A percentile compares a stretch with the other conserved stretches of the same genome.
These are phyloP conservation scores for Guadua angustifolia DNA, from an alignment of 176 grass and related monocot genomes.

Conservation along the genomic window DNA sequence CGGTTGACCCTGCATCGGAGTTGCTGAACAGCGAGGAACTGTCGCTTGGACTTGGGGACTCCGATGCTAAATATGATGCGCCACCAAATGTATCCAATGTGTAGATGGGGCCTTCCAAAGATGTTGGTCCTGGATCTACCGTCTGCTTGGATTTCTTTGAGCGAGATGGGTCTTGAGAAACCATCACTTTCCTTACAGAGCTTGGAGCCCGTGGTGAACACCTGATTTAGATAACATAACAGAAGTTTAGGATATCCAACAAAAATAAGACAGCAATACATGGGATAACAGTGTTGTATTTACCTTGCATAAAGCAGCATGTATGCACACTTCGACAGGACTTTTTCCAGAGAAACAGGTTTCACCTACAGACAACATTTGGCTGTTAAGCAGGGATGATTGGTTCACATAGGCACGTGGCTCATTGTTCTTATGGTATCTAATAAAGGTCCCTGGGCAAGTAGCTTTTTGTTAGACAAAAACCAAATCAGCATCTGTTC, in stretches of 20 bases:
- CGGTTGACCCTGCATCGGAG: constrained; percentile 66
- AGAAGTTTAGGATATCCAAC: constrained; percentile 21
- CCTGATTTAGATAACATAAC: constrained; percentile 50
- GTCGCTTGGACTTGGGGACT: constrained; percentile 46
- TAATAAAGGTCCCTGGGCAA: constrained; percentile 10
- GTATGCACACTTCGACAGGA: constrained; percentile 77
- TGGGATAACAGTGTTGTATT: constrained; percentile 7
- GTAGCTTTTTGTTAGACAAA: constrained; percentile 16
- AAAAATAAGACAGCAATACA: neutral
- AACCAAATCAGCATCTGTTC: constrained; percentile 5
- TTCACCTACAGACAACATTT: constrained; percentile 62
- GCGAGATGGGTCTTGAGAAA: constrained; percentile 23
- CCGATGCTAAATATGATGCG: neutral
- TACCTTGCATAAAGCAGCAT: constrained; percentile 96
- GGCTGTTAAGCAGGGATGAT: constrained; percentile 16
- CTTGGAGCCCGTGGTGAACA: constrained; percentile 77
- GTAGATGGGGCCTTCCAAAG: constrained; percentile 15
- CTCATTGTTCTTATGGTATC: neutral
- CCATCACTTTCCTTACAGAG: constrained; percentile 54
- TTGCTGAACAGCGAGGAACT: constrained; percentile 72
- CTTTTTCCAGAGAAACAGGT: constrained; percentile 56
- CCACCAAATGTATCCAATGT: constrained; percentile 17
- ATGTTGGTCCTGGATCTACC: constrained; percentile 1
- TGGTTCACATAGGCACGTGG: constrained; percentile 21
- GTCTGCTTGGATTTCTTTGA: constrained; percentile 38